Conservation (phyloP, 2,329 filamentous ascomycete species). For the Cadophora sp. region DNA sequence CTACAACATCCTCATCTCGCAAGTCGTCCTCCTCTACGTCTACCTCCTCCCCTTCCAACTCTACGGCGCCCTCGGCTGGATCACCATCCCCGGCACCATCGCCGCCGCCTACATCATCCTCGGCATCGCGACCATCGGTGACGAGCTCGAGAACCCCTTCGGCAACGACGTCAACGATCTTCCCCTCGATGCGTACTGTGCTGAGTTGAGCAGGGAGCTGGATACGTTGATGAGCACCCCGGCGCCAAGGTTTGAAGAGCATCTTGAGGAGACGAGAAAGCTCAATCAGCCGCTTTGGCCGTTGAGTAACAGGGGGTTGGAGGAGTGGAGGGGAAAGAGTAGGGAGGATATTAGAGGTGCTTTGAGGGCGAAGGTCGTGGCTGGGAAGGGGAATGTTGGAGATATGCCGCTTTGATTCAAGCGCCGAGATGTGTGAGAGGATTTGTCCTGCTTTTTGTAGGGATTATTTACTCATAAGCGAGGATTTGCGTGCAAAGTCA, state of each 20-base stretch:
- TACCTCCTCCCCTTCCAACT: constrained; percentile 84
- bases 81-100: constrained; percentile 79
- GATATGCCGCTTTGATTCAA: constrained; percentile 1
- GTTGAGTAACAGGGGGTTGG: constrained; percentile 49
- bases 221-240: constrained; percentile 62
- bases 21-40: constrained; percentile 88
- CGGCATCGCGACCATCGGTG: constrained; percentile 76
- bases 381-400: constrained; percentile 15
- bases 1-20: constrained; percentile 83
- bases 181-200: constrained; percentile 77
- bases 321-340: constrained; percentile 52
- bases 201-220: constrained; percentile 75
- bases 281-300: constrained; percentile 46
- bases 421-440: no score
- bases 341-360: constrained; percentile 51
- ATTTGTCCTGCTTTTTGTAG: neutral
- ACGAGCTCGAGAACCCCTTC: constrained; percentile 86
- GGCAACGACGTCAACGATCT: constrained; percentile 84
- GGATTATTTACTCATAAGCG: neutral
- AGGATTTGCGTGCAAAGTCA: neutral
- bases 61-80: constrained; percentile 66
- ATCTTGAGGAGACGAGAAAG: constrained; percentile 27
- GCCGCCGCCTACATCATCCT: constrained; percentile 83
- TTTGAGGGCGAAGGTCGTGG: constrained; percentile 40
- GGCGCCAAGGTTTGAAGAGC: constrained; percentile 27